A percentile compares a stretch with the other conserved stretches of the same genome.
Evolutionary conservation across 177 flowering plant genomes (phyloP).

Genomic region (Telopea speciosissima): DNA sequence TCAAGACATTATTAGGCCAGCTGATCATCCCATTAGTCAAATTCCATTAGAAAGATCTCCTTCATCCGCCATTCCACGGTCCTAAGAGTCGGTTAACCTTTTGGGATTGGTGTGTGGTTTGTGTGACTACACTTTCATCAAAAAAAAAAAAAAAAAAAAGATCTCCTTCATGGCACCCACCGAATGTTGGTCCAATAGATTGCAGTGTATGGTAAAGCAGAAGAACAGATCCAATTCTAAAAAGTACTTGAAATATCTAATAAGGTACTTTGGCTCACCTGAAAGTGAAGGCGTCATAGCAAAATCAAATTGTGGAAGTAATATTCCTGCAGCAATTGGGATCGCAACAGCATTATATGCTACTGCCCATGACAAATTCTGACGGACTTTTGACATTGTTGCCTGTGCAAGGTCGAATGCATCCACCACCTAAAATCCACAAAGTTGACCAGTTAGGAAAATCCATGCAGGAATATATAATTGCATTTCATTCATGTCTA

Average conservation of each 20-base stretch:
- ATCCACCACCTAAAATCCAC: slow-evolving; percentile 57
- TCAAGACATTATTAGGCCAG: neutral
- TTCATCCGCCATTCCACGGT: no score
- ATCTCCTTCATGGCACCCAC: neutral
- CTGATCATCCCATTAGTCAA: neutral
- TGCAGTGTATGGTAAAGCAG: neutral
- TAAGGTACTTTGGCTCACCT: slow-evolving; percentile 33
- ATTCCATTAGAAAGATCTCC: neutral
- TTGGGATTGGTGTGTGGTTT: no score
- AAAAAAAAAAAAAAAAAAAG: no score
- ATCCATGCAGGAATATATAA: neutral
- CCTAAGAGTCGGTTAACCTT: no score
- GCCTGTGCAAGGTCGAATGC: slow-evolving; percentile 85
- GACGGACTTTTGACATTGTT: slow-evolving; percentile 88
- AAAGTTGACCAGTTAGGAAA: neutral
- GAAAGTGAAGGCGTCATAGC: slow-evolving; percentile 98
- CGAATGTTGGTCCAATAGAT: neutral
- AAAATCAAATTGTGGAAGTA: slow-evolving; percentile 82
- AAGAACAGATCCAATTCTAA: neutral
- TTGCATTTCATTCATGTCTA: neutral
- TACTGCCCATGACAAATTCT: slow-evolving; percentile 92
- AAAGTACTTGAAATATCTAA: neutral
- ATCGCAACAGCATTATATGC: slow-evolving; percentile 82
- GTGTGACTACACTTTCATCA: no score
- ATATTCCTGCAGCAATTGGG: slow-evolving; percentile 87